phyloP scores from a whole-genome alignment of 345 rosid genomes.

The Boechera divaricarpa region DNA sequence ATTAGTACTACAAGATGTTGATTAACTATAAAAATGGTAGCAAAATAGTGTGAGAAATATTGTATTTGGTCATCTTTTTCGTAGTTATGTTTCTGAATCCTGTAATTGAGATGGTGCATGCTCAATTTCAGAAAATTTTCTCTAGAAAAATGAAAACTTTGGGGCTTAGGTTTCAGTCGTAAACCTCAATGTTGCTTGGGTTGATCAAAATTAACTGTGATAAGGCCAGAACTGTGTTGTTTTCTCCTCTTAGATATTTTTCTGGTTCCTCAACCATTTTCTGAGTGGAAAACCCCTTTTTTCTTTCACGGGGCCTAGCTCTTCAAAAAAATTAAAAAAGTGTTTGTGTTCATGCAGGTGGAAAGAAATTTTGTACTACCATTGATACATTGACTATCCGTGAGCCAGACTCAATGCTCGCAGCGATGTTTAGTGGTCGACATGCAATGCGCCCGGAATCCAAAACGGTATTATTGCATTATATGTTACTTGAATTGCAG shows the following conservation, averaged over 20 bases:
- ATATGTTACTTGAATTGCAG: background rate
- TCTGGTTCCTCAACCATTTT: conserved; percentile 3
- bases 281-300: background rate
- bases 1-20: background rate
- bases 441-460: conserved; percentile 66
- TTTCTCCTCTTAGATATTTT: background rate
- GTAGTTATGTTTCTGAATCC: background rate
- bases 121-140: background rate
- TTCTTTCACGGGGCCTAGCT: background rate
- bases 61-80: background rate
- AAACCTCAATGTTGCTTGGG: background rate
- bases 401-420: conserved; percentile 93
- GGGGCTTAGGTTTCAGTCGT: conserved; percentile 5
- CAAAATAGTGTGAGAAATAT: background rate
- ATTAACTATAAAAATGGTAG: background rate
- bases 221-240: background rate
- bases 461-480: conserved; percentile 50
- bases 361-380: conserved; percentile 82
- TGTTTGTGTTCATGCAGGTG: conserved; percentile 55
- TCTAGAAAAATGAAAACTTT: background rate
- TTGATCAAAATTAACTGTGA: background rate
- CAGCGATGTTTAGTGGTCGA: conserved; percentile 93
- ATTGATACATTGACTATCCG: conserved; percentile 81
- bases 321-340: background rate
- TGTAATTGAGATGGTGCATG: background rate